Evolutionary conservation across 208 protist species (phyloP).

Genomic region (Trichomonas gallinae): DNA sequence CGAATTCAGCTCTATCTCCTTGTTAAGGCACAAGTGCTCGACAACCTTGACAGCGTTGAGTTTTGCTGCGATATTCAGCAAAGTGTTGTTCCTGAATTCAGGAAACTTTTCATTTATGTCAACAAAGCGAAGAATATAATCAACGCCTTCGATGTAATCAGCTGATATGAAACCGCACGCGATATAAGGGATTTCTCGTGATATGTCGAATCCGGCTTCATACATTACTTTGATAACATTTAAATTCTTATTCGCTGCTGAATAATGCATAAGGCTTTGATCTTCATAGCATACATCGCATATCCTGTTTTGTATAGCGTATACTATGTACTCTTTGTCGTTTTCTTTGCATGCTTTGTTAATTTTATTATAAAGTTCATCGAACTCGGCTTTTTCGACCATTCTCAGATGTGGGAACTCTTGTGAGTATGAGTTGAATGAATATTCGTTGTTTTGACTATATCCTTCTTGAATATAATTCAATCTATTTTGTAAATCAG

Average conservation of each 20-base stretch:
- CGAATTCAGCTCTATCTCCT: not conserved
- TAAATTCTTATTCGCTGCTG: not conserved
- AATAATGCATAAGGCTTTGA: not conserved
- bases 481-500: no score
- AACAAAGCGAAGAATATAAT: not conserved
- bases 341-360: not conserved
- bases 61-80: not conserved
- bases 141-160: not conserved
- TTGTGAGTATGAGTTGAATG: no score
- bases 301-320: not conserved
- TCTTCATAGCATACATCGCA: not conserved
- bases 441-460: no score
- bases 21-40: not conserved
- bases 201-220: not conserved
- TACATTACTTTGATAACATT: not conserved
- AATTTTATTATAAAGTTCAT: not conserved
- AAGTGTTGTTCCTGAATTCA: not conserved
- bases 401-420: no score
- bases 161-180: not conserved
- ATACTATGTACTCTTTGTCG: not conserved
- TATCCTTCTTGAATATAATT: no score
- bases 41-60: not conserved
- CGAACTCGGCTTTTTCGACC: not conserved
- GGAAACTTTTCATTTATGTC: not conserved
- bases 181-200: not conserved